Percentiles rank a stretch among this genome's conserved stretches.
phyloP scores from a whole-genome alignment of 371 early-diverging fungal species.

The Mortierella sp. region DNA sequence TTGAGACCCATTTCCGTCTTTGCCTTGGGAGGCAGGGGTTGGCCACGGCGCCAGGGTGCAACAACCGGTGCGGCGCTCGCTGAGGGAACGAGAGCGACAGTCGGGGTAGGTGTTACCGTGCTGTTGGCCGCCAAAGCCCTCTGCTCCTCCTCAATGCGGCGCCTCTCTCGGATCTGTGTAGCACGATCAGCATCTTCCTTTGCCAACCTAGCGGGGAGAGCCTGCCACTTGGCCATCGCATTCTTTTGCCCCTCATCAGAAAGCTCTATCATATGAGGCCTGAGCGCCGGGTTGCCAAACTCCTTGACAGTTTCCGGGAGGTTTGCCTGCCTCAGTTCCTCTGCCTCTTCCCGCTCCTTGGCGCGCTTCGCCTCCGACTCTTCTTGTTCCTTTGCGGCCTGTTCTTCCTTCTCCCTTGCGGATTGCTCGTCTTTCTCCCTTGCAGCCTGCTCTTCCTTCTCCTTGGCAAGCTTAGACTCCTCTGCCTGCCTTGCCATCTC shows the following conservation, averaged over 20 bases:
- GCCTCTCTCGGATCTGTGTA: constrained; percentile 13
- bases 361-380: not conserved
- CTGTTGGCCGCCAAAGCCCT: not conserved
- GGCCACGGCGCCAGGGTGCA: constrained; percentile 29
- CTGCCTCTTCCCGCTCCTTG: not conserved
- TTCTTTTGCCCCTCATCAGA: constrained; percentile 19
- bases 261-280: constrained; percentile 13
- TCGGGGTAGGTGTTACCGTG: not conserved
- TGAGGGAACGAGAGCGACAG: not conserved
- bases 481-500: constrained; percentile 35
- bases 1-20: not conserved
- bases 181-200: constrained; percentile 29
- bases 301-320: constrained; percentile 10
- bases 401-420: constrained; percentile 22
- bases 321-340: not conserved
- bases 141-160: constrained; percentile 25
- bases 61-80: constrained; percentile 1
- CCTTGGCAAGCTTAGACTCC: constrained; percentile 29
- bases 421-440: constrained; percentile 25
- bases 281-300: constrained; percentile 6
- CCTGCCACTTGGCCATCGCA: constrained; percentile 29
- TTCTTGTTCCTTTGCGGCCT: constrained; percentile 1
- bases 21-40: not conserved
- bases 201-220: constrained; percentile 20
- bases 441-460: constrained; percentile 35